A percentile compares a stretch with the other conserved stretches of the same genome.
These are phyloP conservation scores for Lentinus tigrinus DNA, from an alignment of 768 basidiomycete genomes.

Conservation along the genomic window DNA sequence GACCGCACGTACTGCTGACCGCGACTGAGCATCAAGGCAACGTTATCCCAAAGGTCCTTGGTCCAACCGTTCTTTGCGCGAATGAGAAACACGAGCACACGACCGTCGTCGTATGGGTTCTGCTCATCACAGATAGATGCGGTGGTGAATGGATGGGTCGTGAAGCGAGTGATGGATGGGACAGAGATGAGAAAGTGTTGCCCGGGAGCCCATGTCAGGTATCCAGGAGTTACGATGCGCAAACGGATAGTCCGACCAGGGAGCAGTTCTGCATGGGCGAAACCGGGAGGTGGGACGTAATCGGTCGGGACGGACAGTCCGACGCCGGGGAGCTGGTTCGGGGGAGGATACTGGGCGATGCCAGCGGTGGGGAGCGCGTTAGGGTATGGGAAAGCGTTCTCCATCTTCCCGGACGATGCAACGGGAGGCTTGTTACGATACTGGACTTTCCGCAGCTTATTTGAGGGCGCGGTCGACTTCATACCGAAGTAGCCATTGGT, in stretches of 20 bases:
- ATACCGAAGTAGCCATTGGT: constrained; percentile 54
- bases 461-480: background rate
- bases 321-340: background rate
- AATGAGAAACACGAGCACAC: constrained; percentile 62
- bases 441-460: background rate
- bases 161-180: constrained; percentile 59
- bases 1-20: constrained; percentile 28
- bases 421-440: background rate
- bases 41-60: constrained; percentile 57
- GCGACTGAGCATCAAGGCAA: constrained; percentile 36
- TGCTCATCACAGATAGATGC: constrained; percentile 56
- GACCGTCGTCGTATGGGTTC: constrained; percentile 43
- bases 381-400: background rate
- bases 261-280: constrained; percentile 64
- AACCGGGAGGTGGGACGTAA: constrained; percentile 61
- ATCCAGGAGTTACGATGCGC: constrained; percentile 56
- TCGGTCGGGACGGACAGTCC: constrained; percentile 13
- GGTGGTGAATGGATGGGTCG: constrained; percentile 74
- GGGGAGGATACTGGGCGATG: constrained; percentile 8
- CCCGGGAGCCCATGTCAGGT: constrained; percentile 70
- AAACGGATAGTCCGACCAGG: constrained; percentile 71
- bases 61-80: constrained; percentile 74
- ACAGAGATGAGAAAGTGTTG: constrained; percentile 73
- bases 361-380: background rate
- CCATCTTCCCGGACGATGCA: background rate